These are phyloP conservation scores for Rubus parviflorus DNA, from an alignment of 306 rosid species.

Conservation along the genomic window DNA sequence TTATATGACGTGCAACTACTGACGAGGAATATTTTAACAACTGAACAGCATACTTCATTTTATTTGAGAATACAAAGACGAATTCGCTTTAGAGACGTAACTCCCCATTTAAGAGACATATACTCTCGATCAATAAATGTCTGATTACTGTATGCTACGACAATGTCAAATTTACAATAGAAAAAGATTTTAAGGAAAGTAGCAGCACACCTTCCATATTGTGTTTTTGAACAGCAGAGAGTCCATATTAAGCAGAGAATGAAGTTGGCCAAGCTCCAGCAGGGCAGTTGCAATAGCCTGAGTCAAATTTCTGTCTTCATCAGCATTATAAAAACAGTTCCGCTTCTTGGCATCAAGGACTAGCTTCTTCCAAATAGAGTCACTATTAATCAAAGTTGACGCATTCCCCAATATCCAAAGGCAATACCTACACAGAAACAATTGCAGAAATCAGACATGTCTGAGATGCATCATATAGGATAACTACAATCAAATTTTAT, in stretches of 20 bases:
- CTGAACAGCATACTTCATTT: neutral
- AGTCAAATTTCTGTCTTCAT: slow-evolving; percentile 40
- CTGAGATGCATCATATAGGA: neutral
- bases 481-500: neutral
- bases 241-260: slow-evolving; percentile 24
- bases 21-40: neutral
- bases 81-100: neutral
- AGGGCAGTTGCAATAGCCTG: slow-evolving; percentile 30
- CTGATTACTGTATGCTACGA: neutral
- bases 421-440: slow-evolving; percentile 35
- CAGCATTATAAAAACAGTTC: slow-evolving; percentile 39
- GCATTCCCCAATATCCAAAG: slow-evolving; percentile 58
- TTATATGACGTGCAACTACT: too few relatives aligned
- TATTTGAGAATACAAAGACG: neutral
- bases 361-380: slow-evolving; percentile 41
- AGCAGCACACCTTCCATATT: slow-evolving; percentile 49
- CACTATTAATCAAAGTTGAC: slow-evolving; percentile 30
- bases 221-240: slow-evolving; percentile 37
- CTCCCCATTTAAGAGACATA: neutral
- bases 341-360: slow-evolving; percentile 42
- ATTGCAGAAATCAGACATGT: neutral
- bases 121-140: too few relatives aligned
- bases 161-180: neutral
- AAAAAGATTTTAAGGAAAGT: neutral
- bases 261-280: slow-evolving; percentile 31